Conservation (phyloP, 805 yeast genomes). For the Yueomyces sp. region DNA sequence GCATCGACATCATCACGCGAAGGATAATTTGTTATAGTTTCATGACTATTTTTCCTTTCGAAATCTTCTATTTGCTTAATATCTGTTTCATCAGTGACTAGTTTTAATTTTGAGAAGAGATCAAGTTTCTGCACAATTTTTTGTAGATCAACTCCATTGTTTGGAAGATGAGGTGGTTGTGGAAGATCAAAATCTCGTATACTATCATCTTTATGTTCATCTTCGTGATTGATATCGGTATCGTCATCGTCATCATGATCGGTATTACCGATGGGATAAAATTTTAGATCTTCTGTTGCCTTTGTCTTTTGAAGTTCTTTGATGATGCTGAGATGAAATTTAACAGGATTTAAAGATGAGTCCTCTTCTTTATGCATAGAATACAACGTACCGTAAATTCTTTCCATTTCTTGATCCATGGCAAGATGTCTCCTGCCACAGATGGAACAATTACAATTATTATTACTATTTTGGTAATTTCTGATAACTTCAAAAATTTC, state of each 20-base stretch:
- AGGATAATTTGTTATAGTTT: too few relatives aligned
- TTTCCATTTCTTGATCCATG: slow-evolving; percentile 65
- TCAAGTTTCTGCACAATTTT: background rate
- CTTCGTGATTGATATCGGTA: background rate
- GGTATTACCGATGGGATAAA: background rate
- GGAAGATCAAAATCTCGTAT: too few relatives aligned
- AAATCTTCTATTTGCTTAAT: background rate
- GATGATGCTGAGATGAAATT: slow-evolving; percentile 22
- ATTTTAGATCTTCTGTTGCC: slow-evolving; percentile 1
- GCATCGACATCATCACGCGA: slow-evolving; percentile 12
- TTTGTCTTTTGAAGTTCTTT: slow-evolving; percentile 21
- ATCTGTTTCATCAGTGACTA: too few relatives aligned
- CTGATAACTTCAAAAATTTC: slow-evolving; percentile 54
- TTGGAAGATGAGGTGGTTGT: background rate
- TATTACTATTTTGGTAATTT: slow-evolving; percentile 34
- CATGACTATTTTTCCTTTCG: background rate
- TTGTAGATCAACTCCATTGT: too few relatives aligned
- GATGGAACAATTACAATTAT: slow-evolving; percentile 52
- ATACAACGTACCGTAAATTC: slow-evolving; percentile 56
- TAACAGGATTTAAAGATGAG: slow-evolving; percentile 21
- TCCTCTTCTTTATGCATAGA: slow-evolving; percentile 31
- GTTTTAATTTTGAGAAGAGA: background rate
- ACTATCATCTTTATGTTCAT: background rate
- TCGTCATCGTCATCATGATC: slow-evolving; percentile 1
- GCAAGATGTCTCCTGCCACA: slow-evolving; percentile 66